Conservation (phyloP, 1,139 yeast genomes). For the Blastobotrys niveus region DNA sequence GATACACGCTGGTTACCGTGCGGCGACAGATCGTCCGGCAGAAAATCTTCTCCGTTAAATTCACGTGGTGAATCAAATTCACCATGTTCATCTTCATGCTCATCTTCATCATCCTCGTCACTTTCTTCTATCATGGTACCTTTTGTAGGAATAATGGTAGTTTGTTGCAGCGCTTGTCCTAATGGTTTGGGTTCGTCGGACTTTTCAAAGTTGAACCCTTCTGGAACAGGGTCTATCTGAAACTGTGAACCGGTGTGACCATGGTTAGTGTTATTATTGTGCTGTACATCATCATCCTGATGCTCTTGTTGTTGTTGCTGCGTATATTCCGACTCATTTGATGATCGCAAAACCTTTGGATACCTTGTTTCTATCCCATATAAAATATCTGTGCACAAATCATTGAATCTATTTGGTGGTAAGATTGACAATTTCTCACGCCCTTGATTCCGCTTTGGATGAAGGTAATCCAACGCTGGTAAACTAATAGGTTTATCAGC, state of each 20-base stretch:
- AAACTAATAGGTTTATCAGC: conserved; percentile 22
- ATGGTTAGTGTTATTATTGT: neutral
- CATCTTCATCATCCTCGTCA: conserved; percentile 27
- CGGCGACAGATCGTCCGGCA: neutral
- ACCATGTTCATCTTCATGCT: conserved; percentile 13
- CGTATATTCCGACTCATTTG: neutral
- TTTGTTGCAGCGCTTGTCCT: conserved; percentile 22
- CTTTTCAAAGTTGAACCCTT: neutral
- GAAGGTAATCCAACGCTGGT: conserved; percentile 45
- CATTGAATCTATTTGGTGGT: conserved; percentile 78
- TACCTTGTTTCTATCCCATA: conserved; percentile 77
- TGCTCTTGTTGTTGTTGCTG: neutral
- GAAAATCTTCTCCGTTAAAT: neutral
- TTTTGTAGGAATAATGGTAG: conserved; percentile 31
- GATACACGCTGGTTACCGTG: neutral
- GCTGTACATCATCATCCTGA: neutral
- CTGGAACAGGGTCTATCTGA: too few relatives aligned
- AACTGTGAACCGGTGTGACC: neutral
- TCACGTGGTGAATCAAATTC: too few relatives aligned
- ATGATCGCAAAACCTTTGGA: conserved; percentile 16
- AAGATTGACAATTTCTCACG: conserved; percentile 84
- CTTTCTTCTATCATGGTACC: conserved; percentile 30
- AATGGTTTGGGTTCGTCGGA: conserved; percentile 4
- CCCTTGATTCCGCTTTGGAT: conserved; percentile 93
- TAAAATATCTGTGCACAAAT: conserved; percentile 82